phyloP scores from a whole-genome alignment of 257 asterid genomes.

The Asclepias syriaca region DNA sequence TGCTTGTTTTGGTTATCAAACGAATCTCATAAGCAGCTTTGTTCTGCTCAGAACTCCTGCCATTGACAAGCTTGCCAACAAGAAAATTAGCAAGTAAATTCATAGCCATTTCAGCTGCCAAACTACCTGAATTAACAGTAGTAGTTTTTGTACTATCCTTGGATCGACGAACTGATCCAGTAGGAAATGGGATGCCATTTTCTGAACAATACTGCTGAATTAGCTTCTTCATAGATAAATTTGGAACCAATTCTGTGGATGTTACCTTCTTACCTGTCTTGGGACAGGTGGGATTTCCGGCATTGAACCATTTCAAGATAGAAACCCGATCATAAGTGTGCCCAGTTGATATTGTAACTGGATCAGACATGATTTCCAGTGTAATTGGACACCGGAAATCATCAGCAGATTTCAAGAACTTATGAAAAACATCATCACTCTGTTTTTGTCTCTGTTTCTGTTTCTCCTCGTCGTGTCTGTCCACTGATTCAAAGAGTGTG shows the following conservation, averaged over 20 bases:
- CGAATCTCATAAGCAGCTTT: constrained; percentile 65
- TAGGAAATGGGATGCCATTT: constrained; percentile 26
- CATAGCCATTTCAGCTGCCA: constrained; percentile 46
- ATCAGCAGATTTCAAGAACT: constrained; percentile 53
- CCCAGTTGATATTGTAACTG: constrained; percentile 71
- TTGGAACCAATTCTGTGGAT: constrained; percentile 43
- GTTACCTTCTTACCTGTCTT: constrained; percentile 60
- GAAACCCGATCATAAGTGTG: constrained; percentile 80
- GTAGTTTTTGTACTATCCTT: constrained; percentile 14
- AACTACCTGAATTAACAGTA: constrained; percentile 24
- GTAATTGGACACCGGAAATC: constrained; percentile 84
- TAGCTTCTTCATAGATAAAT: constrained; percentile 52
- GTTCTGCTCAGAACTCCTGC: constrained; percentile 34
- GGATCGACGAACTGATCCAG: constrained; percentile 28
- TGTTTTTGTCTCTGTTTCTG: not conserved
- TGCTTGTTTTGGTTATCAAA: constrained; percentile 69
- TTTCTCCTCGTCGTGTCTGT: not conserved
- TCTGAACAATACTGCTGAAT: constrained; percentile 34
- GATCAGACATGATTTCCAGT: constrained; percentile 74
- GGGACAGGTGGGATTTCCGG: constrained; percentile 82
- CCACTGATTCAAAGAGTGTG: constrained; percentile 34
- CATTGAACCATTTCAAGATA: constrained; percentile 58
- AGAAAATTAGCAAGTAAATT: constrained; percentile 48
- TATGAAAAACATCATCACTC: constrained; percentile 1
- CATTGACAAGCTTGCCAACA: constrained; percentile 36